phyloP scores from a whole-genome alignment of 2,329 filamentous ascomycete genomes.

The Colletotrichum navitas region DNA sequence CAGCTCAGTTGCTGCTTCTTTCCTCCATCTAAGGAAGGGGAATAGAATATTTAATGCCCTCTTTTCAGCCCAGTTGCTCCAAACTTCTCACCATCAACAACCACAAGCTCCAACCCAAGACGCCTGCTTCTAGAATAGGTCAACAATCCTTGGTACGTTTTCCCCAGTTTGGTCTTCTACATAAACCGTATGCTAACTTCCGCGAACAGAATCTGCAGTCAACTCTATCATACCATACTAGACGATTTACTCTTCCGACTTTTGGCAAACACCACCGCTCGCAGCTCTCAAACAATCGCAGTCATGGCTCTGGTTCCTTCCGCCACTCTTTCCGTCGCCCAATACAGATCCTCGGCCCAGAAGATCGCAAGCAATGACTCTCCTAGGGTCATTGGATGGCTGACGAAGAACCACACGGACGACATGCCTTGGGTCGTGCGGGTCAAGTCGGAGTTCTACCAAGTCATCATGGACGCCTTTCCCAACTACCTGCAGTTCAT shows the following conservation, averaged over 20 bases:
- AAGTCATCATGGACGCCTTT: background rate
- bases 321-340: background rate
- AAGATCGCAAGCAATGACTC: background rate
- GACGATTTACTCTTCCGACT: background rate
- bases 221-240: background rate
- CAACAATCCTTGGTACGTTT: background rate
- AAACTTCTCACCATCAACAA: background rate
- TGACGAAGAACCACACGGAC: background rate
- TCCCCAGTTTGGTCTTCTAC: fast-evolving
- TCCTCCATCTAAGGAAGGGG: background rate
- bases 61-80: background rate
- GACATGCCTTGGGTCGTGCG: background rate
- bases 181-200: fast-evolving
- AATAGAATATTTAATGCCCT: background rate
- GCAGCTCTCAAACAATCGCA: too few species aligned
- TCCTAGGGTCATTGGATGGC: background rate
- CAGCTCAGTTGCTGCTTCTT: background rate
- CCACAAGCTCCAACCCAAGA: background rate
- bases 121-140: background rate
- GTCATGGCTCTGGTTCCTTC: background rate
- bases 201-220: background rate
- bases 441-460: background rate
- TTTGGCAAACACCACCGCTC: background rate
- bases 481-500: background rate
- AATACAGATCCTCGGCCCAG: background rate